Conservation (phyloP, 805 yeast genomes). For the Isabelozyma gotoi region DNA sequence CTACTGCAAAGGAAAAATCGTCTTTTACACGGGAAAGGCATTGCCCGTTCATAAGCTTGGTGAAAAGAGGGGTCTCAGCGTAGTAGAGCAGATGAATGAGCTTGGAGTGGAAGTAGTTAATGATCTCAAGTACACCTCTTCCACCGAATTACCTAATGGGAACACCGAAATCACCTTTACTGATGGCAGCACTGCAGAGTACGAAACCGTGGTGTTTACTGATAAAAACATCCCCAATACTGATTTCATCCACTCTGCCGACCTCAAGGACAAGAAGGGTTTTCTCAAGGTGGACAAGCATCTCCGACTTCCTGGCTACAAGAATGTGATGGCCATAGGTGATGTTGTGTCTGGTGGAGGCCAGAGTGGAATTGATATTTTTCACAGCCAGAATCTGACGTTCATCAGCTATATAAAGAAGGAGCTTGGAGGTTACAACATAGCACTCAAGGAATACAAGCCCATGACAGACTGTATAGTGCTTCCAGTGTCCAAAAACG, state of each 20-base stretch:
- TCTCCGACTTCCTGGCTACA: conserved; percentile 21
- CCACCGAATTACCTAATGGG: conserved; percentile 5
- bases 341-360: conserved; percentile 27
- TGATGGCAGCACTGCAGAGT: conserved; percentile 15
- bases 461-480: conserved; percentile 4
- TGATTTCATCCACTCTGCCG: conserved; percentile 19
- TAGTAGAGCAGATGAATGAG: conserved; percentile 13
- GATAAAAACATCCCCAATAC: conserved; percentile 31
- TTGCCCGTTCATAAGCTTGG: conserved; percentile 12
- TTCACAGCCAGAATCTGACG: conserved; percentile 15
- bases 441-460: neutral
- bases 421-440: neutral
- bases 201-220: conserved; percentile 16
- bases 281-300: conserved; percentile 26
- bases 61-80: conserved; percentile 9
- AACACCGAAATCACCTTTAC: conserved; percentile 10
- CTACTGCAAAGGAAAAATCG: conserved; percentile 9
- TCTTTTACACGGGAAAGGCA: conserved; percentile 19
- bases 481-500: conserved; percentile 21
- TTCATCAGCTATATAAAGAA: conserved; percentile 1
- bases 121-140: conserved; percentile 6
- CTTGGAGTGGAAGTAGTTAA: conserved; percentile 27
- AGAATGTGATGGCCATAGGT: conserved; percentile 33
- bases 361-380: conserved; percentile 24
- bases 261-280: conserved; percentile 25